Percentiles rank a stretch among this genome's conserved stretches.
These are phyloP conservation scores for Ambrosiella xylebori DNA, from an alignment of 2,329 filamentous ascomycete species.

Conservation along the genomic window DNA sequence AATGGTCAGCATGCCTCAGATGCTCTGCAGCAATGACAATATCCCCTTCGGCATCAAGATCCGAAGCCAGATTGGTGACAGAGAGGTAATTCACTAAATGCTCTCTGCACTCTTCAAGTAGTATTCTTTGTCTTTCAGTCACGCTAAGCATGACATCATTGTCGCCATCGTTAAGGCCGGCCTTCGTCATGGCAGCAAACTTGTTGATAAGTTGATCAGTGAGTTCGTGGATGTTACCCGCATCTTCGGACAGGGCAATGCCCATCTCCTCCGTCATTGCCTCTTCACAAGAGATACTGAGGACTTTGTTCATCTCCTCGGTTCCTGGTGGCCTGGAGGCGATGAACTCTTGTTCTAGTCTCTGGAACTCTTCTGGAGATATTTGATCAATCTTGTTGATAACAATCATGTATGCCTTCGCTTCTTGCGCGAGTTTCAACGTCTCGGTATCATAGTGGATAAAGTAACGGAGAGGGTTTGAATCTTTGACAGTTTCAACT, in stretches of 20 bases:
- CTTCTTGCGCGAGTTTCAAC: constrained; percentile 32
- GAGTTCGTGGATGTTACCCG: constrained; percentile 51
- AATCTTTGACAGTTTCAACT: constrained; percentile 32
- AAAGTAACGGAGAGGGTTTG: constrained; percentile 8
- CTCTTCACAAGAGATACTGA: constrained; percentile 21
- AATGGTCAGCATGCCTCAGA: constrained; percentile 61
- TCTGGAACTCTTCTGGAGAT: constrained; percentile 22
- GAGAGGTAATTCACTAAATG: constrained; percentile 58
- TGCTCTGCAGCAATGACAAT: constrained; percentile 84
- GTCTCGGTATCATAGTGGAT: constrained; percentile 40
- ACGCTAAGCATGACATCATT: constrained; percentile 52
- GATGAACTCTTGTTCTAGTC: constrained; percentile 7
- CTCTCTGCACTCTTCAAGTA: constrained; percentile 54
- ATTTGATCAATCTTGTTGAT: constrained; percentile 46
- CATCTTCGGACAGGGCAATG: constrained; percentile 24
- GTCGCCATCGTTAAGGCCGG: not conserved
- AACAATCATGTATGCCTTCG: constrained; percentile 34
- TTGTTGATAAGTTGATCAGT: constrained; percentile 47
- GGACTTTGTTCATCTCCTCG: constrained; percentile 30
- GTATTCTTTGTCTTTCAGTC: constrained; percentile 71
- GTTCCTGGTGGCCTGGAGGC: constrained; percentile 1
- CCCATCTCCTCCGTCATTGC: constrained; percentile 56
- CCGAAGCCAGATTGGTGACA: constrained; percentile 28
- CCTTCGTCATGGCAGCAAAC: constrained; percentile 51
- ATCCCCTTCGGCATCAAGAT: constrained; percentile 41